phyloP scores from a whole-genome alignment of 257 asterid genomes.

The Fraxinus anomala region DNA sequence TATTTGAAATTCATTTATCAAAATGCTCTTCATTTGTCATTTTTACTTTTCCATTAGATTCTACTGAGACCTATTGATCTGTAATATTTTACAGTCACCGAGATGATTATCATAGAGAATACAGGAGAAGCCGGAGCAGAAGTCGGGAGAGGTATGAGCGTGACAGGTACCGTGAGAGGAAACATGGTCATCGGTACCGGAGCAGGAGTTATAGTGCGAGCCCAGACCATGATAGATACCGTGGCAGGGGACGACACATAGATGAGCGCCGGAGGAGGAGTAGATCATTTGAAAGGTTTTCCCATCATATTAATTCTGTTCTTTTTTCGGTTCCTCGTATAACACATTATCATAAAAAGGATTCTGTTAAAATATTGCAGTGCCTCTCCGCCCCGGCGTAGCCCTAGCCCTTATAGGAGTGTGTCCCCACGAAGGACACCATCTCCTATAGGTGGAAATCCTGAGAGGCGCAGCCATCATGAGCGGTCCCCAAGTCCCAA shows the following conservation, averaged over 20 bases:
- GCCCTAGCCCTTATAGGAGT: slow-evolving; percentile 30
- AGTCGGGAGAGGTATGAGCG: slow-evolving; percentile 6
- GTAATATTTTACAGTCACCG: slow-evolving; percentile 29
- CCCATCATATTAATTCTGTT: too few species aligned
- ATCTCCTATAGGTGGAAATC: slow-evolving; percentile 30
- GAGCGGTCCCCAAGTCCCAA: slow-evolving; percentile 30
- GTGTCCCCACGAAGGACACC: slow-evolving; percentile 27
- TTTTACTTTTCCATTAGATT: not conserved
- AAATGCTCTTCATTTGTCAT: not conserved
- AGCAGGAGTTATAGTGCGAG: slow-evolving; percentile 38
- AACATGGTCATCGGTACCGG: slow-evolving; percentile 6
- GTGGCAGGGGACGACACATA: slow-evolving; percentile 25
- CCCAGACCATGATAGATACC: slow-evolving; percentile 20
- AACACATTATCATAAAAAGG: not conserved
- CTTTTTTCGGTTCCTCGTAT: not conserved
- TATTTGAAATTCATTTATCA: not conserved
- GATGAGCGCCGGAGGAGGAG: slow-evolving; percentile 26
- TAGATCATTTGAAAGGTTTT: slow-evolving; percentile 40
- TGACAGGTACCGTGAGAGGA: slow-evolving; percentile 2
- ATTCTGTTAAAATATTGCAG: slow-evolving; percentile 17
- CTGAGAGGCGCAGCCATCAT: slow-evolving; percentile 17
- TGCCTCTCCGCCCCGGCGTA: slow-evolving; percentile 26
- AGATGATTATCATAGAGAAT: slow-evolving; percentile 36
- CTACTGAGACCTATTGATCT: not conserved
- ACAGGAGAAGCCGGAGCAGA: slow-evolving; percentile 30